phyloP scores from a whole-genome alignment of 257 asterid genomes.

The Dorcoceras hygrometricum region DNA sequence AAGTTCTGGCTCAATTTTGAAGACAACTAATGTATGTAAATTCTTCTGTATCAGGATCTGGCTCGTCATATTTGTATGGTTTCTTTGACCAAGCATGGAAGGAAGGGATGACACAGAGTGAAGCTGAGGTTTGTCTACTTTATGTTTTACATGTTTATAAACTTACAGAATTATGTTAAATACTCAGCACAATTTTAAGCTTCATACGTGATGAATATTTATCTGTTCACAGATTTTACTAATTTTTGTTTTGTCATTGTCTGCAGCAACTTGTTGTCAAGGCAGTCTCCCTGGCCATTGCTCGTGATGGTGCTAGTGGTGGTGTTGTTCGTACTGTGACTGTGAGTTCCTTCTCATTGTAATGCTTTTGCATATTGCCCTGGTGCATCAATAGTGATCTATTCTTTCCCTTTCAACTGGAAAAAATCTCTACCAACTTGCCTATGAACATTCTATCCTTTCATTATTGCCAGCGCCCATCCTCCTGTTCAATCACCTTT shows the following conservation, averaged over 20 bases:
- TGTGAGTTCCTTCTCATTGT: slow-evolving; percentile 48
- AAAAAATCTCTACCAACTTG: background rate
- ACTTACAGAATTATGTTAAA: background rate
- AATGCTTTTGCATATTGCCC: slow-evolving; percentile 15
- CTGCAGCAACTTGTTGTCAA: slow-evolving; percentile 76
- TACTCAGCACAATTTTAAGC: background rate
- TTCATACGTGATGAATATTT: too few relatives aligned
- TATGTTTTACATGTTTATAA: slow-evolving; percentile 12
- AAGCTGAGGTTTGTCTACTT: slow-evolving; percentile 70
- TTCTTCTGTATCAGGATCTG: slow-evolving; percentile 55
- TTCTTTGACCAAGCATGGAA: slow-evolving; percentile 84
- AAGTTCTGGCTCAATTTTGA: background rate
- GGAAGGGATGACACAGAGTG: slow-evolving; percentile 79
- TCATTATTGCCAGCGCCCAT: background rate
- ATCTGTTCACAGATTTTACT: background rate
- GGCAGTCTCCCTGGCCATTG: slow-evolving; percentile 99
- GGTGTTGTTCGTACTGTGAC: slow-evolving; percentile 95
- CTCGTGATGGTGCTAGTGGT: slow-evolving; percentile 99
- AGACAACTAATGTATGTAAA: slow-evolving; percentile 14
- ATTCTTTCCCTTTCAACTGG: background rate
- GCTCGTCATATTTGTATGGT: slow-evolving; percentile 75
- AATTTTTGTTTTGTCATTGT: slow-evolving; percentile 17
- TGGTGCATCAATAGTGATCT: slow-evolving; percentile 13
- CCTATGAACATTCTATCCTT: slow-evolving; percentile 5
- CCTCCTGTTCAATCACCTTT: background rate